Evolutionary conservation across 2,329 filamentous ascomycete genomes (phyloP), one percentile per base, ranked within the genome.

Genomic region (Huntiella abstrusa): DNA sequence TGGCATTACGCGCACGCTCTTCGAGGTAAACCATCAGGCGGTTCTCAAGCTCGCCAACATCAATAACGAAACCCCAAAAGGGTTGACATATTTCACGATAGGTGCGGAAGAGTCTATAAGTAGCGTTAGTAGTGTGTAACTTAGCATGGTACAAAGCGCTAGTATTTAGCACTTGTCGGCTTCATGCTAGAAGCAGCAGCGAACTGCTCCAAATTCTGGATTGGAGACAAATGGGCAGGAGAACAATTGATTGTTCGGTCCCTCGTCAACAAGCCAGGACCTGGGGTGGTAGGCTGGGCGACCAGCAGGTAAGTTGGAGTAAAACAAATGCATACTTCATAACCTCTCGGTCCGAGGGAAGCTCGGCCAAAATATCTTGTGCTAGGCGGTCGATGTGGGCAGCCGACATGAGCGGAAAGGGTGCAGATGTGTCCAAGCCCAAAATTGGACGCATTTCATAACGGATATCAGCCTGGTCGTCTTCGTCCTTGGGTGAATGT

Each of bases 61-160:
- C 75, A 48, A 77, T 69, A 13, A 80, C 71, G 43, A 80, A 75
- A 1, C 75, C 75, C 75, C 75, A 80, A 53, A 80, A 80, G 1
- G 73, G 73, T 42, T 80, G 75, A 1, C 75, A 71, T 17, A 77
- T 75, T 55, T 79, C 73, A 56, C 78, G 78, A 60, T 79, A 80
- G 2, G 74, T 73, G 39, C 72, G 69, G 55, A 80, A 79, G 5
- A 77, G 62, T 54, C 75, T 78, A 16, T 4, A 40, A 40, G 15
- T 40, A 40, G 10, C 12, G 38, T 40, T 40, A 40, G 38, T 15
- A 40, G 22, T 28, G 22, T 28, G 22, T 28, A 28, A 28, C 22
- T 28, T 28, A 28, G 22, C 22, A 28, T 28, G 22, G 22, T 28
- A 28, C 22, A 28, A 28, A 28, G 22, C 7, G 8, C 22, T 28